Base-by-base conservation (phyloP, 768 basidiomycete species). In the Lactifluus piperatus region DNA sequence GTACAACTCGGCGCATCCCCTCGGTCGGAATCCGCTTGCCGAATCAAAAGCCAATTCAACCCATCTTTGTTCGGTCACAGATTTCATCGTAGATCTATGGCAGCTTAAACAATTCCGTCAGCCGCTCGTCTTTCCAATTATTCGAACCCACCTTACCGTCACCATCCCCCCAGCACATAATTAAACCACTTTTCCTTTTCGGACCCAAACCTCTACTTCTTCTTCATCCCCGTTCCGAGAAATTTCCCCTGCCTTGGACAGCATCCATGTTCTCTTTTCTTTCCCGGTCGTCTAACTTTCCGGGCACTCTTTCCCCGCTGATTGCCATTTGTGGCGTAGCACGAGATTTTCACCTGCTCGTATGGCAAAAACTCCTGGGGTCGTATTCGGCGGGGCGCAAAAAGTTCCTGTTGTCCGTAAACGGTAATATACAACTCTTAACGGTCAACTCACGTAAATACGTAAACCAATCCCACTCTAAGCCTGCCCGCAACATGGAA, bases 21-120 rank as follows among this genome's bases (percentile, higher is more conserved):
- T 20, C 44, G 34, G 48, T 61, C 54, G 60, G 60, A 56, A 51
- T 56, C 39, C 49, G 56, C 26, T 56, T 61, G 30, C 60, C 60
- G 60, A 56, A 61, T 51, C 29, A 61, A 56, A 39, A 51, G 58
- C 41, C 59, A 60, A 60, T 60, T 61, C 54, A 56, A 56, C 54
- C 60, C 60, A 56, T 60, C 60, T 56, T 61, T 54, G 58, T 60
- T 60, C 58, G 58, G 58, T 39, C 58, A 49, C 48, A 29, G 41
- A 27, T 48, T 3, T 9, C 58, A 60, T 60, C 58, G 58, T 50
- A 60, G 60, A 61, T 61, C 60, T 61, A 50, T 55, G 54, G 49
- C 54, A 61, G 60, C 60, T 61, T 61, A 61, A 60, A 51, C 60
- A 61, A 51, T 61, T 61, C 55, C 60, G 60, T 61, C 56, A 61